Base-by-base conservation (phyloP, 768 basidiomycete species). In the Calocera cornea region DNA sequence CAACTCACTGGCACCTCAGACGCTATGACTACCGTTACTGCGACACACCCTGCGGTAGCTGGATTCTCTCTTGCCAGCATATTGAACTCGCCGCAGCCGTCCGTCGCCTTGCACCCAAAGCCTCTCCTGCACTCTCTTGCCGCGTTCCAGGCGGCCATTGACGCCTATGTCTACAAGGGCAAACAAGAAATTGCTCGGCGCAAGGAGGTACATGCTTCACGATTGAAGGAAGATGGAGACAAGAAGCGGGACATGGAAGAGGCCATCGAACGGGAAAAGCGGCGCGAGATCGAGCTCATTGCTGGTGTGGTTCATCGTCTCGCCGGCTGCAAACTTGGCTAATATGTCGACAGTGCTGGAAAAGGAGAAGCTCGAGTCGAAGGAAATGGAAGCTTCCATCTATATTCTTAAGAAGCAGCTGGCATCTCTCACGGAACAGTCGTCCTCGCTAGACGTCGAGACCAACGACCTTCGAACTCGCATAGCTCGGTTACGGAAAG, bases 181-280 rank as follows among this genome's bases (percentile, higher is more conserved):
- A 70, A 70, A 64, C 67, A 67, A 12, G 69, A 70, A 41, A 70
- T 70, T 36, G 49, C 63, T 14, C n/a, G 60, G 33, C 19, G 68
- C n/a, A 69, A 70, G 67, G 65, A 68, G 12, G 65, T 34, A 22
- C 60, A 63, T 1, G 36, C 34, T 12, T n/a, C 33, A 19, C 44
- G 44, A 34, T 17, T 33, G n/a, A 54, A 65, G 17, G 66, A 67
- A 22, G 68, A 27, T 40, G 54, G 14, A 7, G 54, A 60, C 54
- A 60, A 24, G 31, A 60, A 33, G 24, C 22, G 54, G 64, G 44
- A 22, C 33, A 65, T 60, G 31, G 54, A 60, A 27, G 54, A 60
- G 27, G 54, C 54, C 7, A 60, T 60, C 22, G 54, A 60, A 38
- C 44, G 65, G 60, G 40, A 40, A 44, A 63, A 65, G 27, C 50